A percentile compares a stretch with the other conserved stretches of the same genome.
Conservation (phyloP, 108 stramenopile species). For the Cyclostephanos tholiformis region DNA sequence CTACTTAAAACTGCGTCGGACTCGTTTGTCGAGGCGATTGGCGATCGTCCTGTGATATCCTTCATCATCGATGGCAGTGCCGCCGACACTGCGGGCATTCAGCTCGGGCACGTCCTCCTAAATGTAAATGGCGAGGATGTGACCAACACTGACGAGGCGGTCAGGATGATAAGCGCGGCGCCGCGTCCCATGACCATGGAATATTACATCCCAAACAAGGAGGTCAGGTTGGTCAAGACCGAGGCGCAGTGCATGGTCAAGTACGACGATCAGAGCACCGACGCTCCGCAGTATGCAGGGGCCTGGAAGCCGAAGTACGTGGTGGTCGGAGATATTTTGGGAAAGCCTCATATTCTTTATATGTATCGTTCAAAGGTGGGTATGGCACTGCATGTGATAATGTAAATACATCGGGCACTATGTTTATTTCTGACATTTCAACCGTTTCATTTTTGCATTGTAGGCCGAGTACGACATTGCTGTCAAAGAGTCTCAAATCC, state of each 20-base stretch:
- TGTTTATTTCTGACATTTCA: neutral
- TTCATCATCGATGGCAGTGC: conserved; percentile 33
- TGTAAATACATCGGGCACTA: neutral
- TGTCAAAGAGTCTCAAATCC: conserved; percentile 36
- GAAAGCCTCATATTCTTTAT: conserved; percentile 36
- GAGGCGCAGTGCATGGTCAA: conserved; percentile 49
- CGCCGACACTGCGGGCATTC: conserved; percentile 31
- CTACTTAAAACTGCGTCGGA: conserved; percentile 21
- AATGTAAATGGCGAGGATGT: conserved; percentile 32
- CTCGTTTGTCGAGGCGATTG: conserved; percentile 16
- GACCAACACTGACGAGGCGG: conserved; percentile 21
- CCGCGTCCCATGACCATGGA: conserved; percentile 37
- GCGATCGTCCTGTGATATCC: conserved; percentile 41
- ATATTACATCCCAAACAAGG: conserved; percentile 26
- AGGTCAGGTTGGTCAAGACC: conserved; percentile 26
- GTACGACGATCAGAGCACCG: conserved; percentile 32
- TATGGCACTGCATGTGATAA: neutral
- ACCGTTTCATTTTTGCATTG: neutral
- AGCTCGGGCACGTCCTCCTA: conserved; percentile 29
- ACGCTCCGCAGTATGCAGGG: conserved; percentile 11
- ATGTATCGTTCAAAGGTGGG: conserved; percentile 49
- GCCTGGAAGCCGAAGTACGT: conserved; percentile 56
- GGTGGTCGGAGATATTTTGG: conserved; percentile 42
- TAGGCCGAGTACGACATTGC: conserved; percentile 50
- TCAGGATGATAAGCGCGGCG: conserved; percentile 4